A percentile compares a stretch with the other conserved stretches of the same genome.
Conservation (phyloP, 176 grass and related monocot genomes). For the Oropetium thomaeum region DNA sequence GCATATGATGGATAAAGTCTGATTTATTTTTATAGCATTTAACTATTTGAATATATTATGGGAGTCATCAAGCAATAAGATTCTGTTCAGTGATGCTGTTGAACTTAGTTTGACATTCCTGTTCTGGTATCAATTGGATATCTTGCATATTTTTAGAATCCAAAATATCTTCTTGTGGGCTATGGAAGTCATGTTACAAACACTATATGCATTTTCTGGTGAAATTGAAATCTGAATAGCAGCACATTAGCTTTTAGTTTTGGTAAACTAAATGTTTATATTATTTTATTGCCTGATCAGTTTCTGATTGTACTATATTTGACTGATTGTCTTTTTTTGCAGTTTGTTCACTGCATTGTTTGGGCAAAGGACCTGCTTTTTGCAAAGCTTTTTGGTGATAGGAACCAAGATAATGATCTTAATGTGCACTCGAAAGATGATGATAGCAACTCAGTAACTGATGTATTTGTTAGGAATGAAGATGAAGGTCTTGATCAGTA, state of each 20-base stretch:
- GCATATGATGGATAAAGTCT: too few relatives aligned
- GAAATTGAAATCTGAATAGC: background rate
- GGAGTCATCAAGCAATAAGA: too few relatives aligned
- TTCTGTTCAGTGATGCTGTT: too few relatives aligned
- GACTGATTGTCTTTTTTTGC: too few relatives aligned
- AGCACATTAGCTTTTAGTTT: background rate
- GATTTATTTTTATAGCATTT: too few relatives aligned
- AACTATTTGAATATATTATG: too few relatives aligned
- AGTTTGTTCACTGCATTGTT: slow-evolving; percentile 99
- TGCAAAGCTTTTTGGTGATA: slow-evolving; percentile 94
- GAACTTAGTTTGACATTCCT: too few relatives aligned
- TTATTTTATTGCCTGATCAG: background rate
- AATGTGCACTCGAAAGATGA: slow-evolving; percentile 71
- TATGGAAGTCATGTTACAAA: background rate
- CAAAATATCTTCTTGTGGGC: background rate
- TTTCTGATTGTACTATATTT: too few relatives aligned
- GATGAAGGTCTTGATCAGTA: slow-evolving; percentile 74
- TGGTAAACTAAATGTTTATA: background rate
- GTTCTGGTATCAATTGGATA: too few relatives aligned
- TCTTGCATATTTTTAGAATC: too few relatives aligned
- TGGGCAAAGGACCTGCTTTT: slow-evolving; percentile 99
- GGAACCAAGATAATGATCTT: slow-evolving; percentile 96
- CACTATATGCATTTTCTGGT: background rate
- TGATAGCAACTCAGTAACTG: slow-evolving; percentile 46
- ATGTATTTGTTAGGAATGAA: slow-evolving; percentile 64